Evolutionary conservation across 306 rosid species (phyloP).

Genomic region (Vigna hirtella): DNA sequence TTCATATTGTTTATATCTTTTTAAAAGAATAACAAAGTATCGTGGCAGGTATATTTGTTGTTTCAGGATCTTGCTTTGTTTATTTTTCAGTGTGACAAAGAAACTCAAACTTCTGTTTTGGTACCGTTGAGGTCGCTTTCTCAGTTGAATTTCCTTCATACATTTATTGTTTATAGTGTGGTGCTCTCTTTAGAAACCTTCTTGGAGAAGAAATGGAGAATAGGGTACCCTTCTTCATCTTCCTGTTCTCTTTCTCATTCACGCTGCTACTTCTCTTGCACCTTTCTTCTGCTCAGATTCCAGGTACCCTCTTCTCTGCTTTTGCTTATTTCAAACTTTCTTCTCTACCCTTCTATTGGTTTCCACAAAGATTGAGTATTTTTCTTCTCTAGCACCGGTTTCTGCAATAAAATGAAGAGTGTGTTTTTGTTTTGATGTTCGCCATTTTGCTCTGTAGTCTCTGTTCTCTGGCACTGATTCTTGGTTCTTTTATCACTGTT

Average conservation of each 20-base stretch:
- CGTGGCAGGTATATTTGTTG: conserved; percentile 10
- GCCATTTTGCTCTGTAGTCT: conserved; percentile 17
- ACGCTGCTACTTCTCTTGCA: conserved; percentile 46
- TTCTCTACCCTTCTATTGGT: neutral
- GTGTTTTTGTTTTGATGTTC: neutral
- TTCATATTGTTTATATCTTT: neutral
- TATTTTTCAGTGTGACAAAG: neutral
- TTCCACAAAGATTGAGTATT: conserved; percentile 23
- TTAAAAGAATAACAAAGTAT: neutral
- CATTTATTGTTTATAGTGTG: conserved; percentile 51
- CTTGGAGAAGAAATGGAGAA: conserved; percentile 59
- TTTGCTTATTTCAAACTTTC: neutral
- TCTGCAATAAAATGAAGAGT: neutral
- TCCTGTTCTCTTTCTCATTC: conserved; percentile 47
- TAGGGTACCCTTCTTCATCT: conserved; percentile 51
- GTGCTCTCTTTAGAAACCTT: conserved; percentile 17
- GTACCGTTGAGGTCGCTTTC: conserved; percentile 30
- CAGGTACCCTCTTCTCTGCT: conserved; percentile 56
- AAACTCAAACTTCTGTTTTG: conserved; percentile 11
- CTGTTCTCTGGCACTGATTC: conserved; percentile 33
- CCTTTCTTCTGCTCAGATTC: conserved; percentile 76
- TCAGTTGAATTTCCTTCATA: conserved; percentile 25
- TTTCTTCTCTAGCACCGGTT: neutral
- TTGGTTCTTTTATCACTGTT: neutral
- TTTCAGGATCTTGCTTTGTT: neutral